Percentiles rank a stretch among this genome's conserved stretches.
Conservation (phyloP, 768 basidiomycete species). For the Naganishia onofrii region DNA sequence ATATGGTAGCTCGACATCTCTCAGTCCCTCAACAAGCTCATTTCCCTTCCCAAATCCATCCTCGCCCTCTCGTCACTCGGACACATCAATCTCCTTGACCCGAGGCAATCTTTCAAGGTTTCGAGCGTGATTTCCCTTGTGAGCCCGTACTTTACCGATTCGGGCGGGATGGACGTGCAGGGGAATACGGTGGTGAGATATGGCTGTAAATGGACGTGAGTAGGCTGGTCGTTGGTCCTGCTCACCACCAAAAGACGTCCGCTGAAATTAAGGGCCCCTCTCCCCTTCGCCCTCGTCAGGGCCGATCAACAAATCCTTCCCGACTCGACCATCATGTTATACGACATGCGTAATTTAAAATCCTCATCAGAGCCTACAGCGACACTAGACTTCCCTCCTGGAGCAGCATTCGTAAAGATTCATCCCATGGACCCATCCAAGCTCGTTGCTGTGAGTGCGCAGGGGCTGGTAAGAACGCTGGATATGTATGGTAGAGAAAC, state of each 20-base stretch:
- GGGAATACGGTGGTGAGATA: conserved; percentile 82
- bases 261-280: background rate
- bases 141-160: conserved; percentile 75
- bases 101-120: conserved; percentile 40
- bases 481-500: conserved; percentile 14
- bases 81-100: conserved; percentile 45
- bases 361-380: conserved; percentile 58
- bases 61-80: conserved; percentile 34
- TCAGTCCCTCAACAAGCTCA: conserved; percentile 20
- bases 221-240: conserved; percentile 10
- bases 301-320: conserved; percentile 75
- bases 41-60: conserved; percentile 27
- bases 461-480: conserved; percentile 11
- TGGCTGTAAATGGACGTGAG: conserved; percentile 78
- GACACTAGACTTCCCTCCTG: conserved; percentile 80
- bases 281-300: conserved; percentile 59
- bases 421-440: conserved; percentile 30
- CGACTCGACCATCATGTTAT: conserved; percentile 89
- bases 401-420: conserved; percentile 78
- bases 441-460: conserved; percentile 12
- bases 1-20: background rate
- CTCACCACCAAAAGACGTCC: background rate
- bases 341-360: conserved; percentile 78
- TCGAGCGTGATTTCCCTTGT: conserved; percentile 52
- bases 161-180: conserved; percentile 74